Conservation (phyloP, 805 yeast genomes). For the Metschnikowia matae region DNA sequence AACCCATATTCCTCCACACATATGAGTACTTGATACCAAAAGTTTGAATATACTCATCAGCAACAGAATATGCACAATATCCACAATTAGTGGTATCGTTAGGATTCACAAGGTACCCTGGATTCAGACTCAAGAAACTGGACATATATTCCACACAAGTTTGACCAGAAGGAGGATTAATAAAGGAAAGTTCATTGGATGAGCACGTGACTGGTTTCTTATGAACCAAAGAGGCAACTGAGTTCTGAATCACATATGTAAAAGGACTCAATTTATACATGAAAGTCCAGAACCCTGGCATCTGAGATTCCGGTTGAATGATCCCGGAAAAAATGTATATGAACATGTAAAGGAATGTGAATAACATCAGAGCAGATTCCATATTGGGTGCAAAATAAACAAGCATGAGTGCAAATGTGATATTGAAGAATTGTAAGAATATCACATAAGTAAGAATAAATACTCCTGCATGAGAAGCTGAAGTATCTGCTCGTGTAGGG, state of each 20-base stretch:
- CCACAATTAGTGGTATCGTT: neutral
- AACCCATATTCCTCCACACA: slow-evolving; percentile 14
- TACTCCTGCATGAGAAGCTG: slow-evolving; percentile 26
- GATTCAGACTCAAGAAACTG: neutral
- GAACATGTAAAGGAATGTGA: slow-evolving; percentile 52
- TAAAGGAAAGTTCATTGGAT: slow-evolving; percentile 39
- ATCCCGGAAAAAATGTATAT: slow-evolving; percentile 50
- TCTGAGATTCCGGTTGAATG: slow-evolving; percentile 41
- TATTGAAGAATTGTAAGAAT: slow-evolving; percentile 39
- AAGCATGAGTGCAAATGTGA: slow-evolving; percentile 45
- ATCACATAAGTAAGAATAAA: slow-evolving; percentile 45
- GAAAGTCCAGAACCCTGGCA: slow-evolving; percentile 48
- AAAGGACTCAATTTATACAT: slow-evolving; percentile 45
- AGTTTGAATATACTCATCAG: slow-evolving; percentile 6
- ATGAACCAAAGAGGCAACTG: slow-evolving; percentile 44
- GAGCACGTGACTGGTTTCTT: slow-evolving; percentile 45
- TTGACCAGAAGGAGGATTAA: slow-evolving; percentile 42
- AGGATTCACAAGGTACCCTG: neutral
- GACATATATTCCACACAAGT: slow-evolving; percentile 4
- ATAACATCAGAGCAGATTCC: slow-evolving; percentile 58
- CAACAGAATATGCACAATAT: neutral
- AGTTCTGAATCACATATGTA: slow-evolving; percentile 28
- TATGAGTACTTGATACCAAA: slow-evolving; percentile 9
- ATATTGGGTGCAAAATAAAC: slow-evolving; percentile 22
- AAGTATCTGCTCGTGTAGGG: slow-evolving; percentile 18